Evolutionary conservation across 2,329 filamentous ascomycete genomes (phyloP).

Genomic region (Elsinoe perseae): DNA sequence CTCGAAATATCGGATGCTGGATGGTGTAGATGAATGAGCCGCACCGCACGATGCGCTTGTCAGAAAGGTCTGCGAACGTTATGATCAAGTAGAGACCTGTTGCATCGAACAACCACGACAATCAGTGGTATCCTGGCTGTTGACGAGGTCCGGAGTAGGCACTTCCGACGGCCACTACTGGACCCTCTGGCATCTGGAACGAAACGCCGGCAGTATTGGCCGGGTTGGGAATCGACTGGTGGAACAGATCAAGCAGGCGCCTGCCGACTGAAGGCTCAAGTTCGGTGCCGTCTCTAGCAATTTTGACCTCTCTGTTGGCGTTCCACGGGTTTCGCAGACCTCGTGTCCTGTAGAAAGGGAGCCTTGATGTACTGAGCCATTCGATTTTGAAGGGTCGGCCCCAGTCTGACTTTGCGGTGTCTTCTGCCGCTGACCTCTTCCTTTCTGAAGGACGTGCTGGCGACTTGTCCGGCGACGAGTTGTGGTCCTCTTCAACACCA

Average conservation of each 20-base stretch:
- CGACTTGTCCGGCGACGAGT: background rate
- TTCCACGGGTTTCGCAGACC: constrained; percentile 92
- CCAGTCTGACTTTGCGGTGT: constrained; percentile 54
- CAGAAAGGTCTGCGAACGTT: too few species aligned
- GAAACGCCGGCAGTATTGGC: background rate
- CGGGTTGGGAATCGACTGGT: constrained; percentile 27
- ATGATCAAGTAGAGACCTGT: too few species aligned
- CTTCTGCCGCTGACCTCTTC: constrained; percentile 27
- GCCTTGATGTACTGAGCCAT: constrained; percentile 74
- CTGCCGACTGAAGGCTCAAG: constrained; percentile 75
- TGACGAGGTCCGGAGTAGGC: background rate
- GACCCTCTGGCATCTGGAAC: background rate
- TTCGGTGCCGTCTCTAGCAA: constrained; percentile 89
- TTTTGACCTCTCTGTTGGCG: constrained; percentile 89
- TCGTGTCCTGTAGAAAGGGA: constrained; percentile 83
- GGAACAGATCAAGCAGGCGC: constrained; percentile 71
- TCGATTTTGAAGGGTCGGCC: constrained; percentile 87
- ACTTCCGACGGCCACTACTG: background rate
- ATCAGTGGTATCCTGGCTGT: background rate
- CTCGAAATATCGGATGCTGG: too few species aligned
- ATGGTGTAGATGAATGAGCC: too few species aligned
- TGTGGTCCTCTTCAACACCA: constrained; percentile 30
- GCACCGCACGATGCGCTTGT: too few species aligned
- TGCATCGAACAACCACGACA: too few species aligned
- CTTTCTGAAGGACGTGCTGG: constrained; percentile 14